A percentile compares a stretch with the other conserved stretches of the same genome.
phyloP scores from a whole-genome alignment of 2,329 filamentous ascomycete genomes.

The Diaporthe citrichinensis region DNA sequence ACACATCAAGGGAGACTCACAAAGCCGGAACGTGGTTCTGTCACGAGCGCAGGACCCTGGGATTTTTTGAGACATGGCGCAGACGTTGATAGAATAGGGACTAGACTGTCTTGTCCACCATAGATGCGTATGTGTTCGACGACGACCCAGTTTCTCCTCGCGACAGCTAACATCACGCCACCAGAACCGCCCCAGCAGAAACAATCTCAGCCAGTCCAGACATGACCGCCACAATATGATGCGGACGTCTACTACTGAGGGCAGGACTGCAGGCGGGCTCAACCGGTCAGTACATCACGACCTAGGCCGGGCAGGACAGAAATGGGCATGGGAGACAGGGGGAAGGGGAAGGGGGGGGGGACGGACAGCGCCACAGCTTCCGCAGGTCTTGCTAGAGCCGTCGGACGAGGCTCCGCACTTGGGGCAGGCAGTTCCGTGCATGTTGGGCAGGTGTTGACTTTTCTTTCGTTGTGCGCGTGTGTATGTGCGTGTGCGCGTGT shows the following conservation, averaged over 20 bases:
- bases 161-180: neutral
- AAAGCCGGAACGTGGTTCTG: neutral
- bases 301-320: neutral
- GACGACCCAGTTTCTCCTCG: neutral
- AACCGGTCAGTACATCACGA: neutral
- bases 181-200: neutral
- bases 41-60: constrained; percentile 24
- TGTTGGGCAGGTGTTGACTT: constrained; percentile 46
- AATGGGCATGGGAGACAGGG: too few species aligned
- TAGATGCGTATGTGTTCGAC: neutral
- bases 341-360: constrained; percentile 2
- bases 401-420: constrained; percentile 67
- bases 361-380: constrained; percentile 70
- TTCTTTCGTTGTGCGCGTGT: constrained; percentile 19
- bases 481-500: constrained; percentile 16
- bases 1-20: constrained; percentile 9
- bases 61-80: constrained; percentile 14
- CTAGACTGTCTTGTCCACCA: neutral
- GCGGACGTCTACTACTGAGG: constrained; percentile 24
- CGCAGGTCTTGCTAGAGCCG: constrained; percentile 66
- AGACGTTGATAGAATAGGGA: neutral
- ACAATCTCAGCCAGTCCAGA: neutral
- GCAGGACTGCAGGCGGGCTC: constrained; percentile 49
- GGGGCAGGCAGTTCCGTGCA: constrained; percentile 65
- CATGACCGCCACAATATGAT: neutral